Conservation (phyloP, 345 rosid species). For the Camelina hispida region DNA sequence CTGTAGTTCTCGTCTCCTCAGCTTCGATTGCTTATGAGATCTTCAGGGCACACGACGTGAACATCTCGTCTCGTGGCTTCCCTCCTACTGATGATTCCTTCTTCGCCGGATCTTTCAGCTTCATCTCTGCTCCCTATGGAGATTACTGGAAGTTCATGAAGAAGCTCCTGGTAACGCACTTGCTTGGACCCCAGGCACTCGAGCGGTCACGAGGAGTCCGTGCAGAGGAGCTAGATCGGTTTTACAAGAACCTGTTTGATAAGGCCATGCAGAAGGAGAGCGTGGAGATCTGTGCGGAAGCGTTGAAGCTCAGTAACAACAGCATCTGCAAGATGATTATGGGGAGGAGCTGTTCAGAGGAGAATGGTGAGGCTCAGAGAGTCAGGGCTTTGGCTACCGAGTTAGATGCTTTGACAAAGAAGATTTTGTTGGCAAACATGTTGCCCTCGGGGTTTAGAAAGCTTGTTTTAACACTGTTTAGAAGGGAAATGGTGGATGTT, state of each 20-base stretch:
- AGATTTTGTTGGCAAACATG: not conserved
- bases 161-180: constrained; percentile 26
- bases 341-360: constrained; percentile 33
- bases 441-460: constrained; percentile 17
- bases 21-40: constrained; percentile 23
- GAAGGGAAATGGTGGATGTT: constrained; percentile 53
- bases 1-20: constrained; percentile 19
- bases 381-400: not conserved
- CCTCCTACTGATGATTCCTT: constrained; percentile 8
- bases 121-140: constrained; percentile 26
- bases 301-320: not conserved
- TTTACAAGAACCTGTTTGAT: not conserved
- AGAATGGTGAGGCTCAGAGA: not conserved
- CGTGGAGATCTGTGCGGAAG: constrained; percentile 11
- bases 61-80: constrained; percentile 9
- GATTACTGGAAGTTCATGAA: constrained; percentile 41
- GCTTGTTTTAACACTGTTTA: constrained; percentile 45
- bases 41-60: constrained; percentile 21
- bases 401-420: not conserved
- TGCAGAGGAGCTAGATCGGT: constrained; percentile 4
- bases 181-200: constrained; percentile 17
- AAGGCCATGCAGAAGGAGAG: constrained; percentile 28
- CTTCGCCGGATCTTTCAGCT: not conserved
- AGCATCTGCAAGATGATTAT: constrained; percentile 22
- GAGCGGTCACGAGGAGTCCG: constrained; percentile 16